Evolutionary conservation across 202 grass and related monocot genomes (phyloP), one percentile per base, ranked within the genome.

Genomic region (Miscanthus sacchariflorus): DNA sequence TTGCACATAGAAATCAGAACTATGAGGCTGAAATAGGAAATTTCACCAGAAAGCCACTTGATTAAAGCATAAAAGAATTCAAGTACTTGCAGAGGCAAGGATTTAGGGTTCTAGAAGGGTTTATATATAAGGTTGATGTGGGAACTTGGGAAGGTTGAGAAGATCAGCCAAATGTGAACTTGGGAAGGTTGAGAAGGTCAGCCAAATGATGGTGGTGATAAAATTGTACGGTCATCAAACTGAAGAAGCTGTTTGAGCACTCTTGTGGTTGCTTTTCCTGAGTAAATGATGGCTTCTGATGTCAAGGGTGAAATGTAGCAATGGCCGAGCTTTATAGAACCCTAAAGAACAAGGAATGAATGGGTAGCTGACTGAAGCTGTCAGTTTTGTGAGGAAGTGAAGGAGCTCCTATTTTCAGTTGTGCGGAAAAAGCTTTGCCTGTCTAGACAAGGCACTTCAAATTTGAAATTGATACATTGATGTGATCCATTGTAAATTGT

Each of bases 91-190:
- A 48, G 80, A 98, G 72, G 61, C 87, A 87, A 68, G 89, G 90
- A 28, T 94, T 88, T 73, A 76, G 69, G 89, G 85, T 93, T 87
- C 87, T 95, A 67, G 70, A 92, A 85, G 65, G 81, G 18, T 89
- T 89, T 83, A 65, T 38, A 38, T 40, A 40, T 93, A 76, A 64
- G 74, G 9, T 85, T 33, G 71, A 76, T 39, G 54, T 72, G 78
- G 82, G 82, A 95, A 19, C 78, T 87, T 43, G 87, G 89, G 49
- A 92, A 93, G 89, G 9, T 89, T 64, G 86, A 89, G 21, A 40
- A 36, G 35, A 36, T 40, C 39, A 40, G 39, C 39, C 39, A 40
- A 40, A 40, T 72, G 78, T 79, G 82, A 95, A 19, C 78, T 87
- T 43, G 87, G 89, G 49, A 92, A 93, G 89, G 9, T 89, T 69